Evolutionary conservation across 2,329 filamentous ascomycete genomes (phyloP).

Genomic region (Fusarium sp.): DNA sequence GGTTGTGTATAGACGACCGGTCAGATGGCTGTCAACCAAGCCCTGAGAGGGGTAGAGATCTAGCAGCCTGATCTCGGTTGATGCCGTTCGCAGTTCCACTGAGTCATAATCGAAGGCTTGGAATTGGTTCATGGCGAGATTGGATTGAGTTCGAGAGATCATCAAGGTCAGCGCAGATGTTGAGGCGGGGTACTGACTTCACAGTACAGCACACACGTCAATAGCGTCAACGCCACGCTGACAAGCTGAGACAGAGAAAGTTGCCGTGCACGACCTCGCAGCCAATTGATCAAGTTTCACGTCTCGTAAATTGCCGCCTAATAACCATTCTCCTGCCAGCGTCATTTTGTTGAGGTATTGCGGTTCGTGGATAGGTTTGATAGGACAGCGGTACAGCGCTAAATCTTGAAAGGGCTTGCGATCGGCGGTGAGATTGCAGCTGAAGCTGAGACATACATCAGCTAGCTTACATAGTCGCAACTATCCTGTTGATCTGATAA

Average conservation of each 20-base stretch:
- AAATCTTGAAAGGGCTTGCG: background rate
- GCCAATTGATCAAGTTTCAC: background rate
- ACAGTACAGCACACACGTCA: background rate
- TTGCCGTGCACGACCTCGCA: background rate
- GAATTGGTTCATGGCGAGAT: background rate
- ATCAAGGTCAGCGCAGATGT: background rate
- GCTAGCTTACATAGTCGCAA: background rate
- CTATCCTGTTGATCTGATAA: background rate
- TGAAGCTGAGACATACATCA: background rate
- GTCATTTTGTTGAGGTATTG: background rate
- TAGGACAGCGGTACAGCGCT: background rate
- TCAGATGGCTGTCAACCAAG: accelerated
- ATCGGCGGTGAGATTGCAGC: background rate
- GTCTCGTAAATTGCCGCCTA: background rate
- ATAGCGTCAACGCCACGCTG: background rate
- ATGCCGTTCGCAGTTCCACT: background rate
- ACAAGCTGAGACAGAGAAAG: background rate
- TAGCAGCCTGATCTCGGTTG: background rate
- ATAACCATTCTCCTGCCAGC: accelerated
- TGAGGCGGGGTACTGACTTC: background rate
- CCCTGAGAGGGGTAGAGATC: background rate
- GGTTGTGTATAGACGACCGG: background rate
- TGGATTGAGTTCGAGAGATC: background rate
- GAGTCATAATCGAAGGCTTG: background rate
- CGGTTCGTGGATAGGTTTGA: background rate